Conservation (phyloP, 2,329 filamentous ascomycete genomes). For the Nigrograna mackinnonii region DNA sequence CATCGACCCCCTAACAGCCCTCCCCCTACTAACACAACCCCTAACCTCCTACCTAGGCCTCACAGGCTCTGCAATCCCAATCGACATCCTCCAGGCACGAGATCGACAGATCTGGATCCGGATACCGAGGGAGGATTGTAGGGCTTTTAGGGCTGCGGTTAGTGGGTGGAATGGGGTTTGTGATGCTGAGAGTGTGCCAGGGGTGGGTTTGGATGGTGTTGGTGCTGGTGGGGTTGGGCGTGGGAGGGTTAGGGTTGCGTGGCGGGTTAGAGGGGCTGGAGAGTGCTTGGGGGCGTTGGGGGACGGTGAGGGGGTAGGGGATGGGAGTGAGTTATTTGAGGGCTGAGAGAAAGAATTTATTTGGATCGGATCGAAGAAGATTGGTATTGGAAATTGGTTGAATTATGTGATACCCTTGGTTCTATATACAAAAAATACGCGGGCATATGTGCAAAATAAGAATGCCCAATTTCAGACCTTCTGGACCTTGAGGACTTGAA, state of each 20-base stretch:
- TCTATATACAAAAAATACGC: no score
- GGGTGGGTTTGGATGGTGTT: conserved; percentile 9
- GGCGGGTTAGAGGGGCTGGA: conserved; percentile 26
- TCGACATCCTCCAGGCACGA: conserved; percentile 67
- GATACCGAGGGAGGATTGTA: conserved; percentile 27
- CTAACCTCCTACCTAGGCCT: conserved; percentile 71
- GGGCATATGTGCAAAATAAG: no score
- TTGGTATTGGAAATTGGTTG: no score
- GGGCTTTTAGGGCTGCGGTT: conserved; percentile 24
- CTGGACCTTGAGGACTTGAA: no score
- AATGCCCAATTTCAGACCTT: no score
- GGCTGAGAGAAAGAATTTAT: conserved; percentile 3
- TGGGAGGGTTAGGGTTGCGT: conserved; percentile 23
- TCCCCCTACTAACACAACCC: conserved; percentile 65
- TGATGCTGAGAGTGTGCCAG: conserved; percentile 23
- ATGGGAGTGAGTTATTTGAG: conserved; percentile 18
- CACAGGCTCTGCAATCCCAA: conserved; percentile 66
- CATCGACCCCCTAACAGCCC: conserved; percentile 66
- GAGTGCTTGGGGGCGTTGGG: conserved; percentile 11
- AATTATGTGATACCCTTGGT: no score
- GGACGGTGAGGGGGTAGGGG: conserved; percentile 5
- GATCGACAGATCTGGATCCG: conserved; percentile 25
- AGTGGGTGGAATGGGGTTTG: conserved; percentile 28
- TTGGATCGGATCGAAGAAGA: no score
- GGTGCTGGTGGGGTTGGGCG: conserved; percentile 5